These are phyloP conservation scores for Exutisphaerella laricina DNA, from an alignment of 2,329 filamentous ascomycete species.

Conservation along the genomic window DNA sequence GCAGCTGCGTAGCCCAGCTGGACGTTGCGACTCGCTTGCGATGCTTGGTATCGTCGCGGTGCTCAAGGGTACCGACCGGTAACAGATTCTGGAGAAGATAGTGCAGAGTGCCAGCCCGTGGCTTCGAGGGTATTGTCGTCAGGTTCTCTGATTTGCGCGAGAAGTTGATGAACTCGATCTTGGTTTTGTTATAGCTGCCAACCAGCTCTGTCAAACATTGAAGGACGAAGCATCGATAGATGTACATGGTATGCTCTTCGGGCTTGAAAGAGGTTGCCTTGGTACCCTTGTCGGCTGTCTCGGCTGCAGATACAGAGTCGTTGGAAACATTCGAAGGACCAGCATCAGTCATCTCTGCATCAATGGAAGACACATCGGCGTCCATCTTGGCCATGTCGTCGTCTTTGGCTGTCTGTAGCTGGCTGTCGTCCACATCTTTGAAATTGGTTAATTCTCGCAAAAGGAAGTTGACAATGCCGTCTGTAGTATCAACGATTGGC, in stretches of 20 bases:
- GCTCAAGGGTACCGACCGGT: constrained; percentile 59
- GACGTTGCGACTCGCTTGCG: constrained; percentile 87
- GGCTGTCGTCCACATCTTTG: constrained; percentile 85
- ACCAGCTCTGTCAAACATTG: constrained; percentile 88
- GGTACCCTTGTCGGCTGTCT: constrained; percentile 54
- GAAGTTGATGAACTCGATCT: constrained; percentile 99
- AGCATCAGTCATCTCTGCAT: constrained; percentile 48
- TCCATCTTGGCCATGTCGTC: constrained; percentile 35
- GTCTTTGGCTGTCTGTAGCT: constrained; percentile 42
- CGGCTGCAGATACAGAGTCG: constrained; percentile 19
- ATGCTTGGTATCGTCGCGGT: constrained; percentile 66
- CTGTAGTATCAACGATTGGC: constrained; percentile 83
- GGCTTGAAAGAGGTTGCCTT: constrained; percentile 74
- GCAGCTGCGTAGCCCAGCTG: constrained; percentile 74
- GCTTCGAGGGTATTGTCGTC: constrained; percentile 84
- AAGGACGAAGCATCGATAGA: constrained; percentile 91
- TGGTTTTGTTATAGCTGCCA: constrained; percentile 86
- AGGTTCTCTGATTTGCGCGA: constrained; percentile 83
- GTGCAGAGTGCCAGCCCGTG: constrained; percentile 84
- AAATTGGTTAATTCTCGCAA: constrained; percentile 89
- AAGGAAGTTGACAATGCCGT: constrained; percentile 91
- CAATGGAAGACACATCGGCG: constrained; percentile 36
- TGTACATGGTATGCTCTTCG: constrained; percentile 90
- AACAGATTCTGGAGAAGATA: constrained; percentile 82
- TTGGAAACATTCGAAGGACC: constrained; percentile 11